Percentiles rank a stretch among this genome's conserved stretches.
Evolutionary conservation across 2,329 filamentous ascomycete genomes (phyloP).

Genomic region (Monosporascus sp.): DNA sequence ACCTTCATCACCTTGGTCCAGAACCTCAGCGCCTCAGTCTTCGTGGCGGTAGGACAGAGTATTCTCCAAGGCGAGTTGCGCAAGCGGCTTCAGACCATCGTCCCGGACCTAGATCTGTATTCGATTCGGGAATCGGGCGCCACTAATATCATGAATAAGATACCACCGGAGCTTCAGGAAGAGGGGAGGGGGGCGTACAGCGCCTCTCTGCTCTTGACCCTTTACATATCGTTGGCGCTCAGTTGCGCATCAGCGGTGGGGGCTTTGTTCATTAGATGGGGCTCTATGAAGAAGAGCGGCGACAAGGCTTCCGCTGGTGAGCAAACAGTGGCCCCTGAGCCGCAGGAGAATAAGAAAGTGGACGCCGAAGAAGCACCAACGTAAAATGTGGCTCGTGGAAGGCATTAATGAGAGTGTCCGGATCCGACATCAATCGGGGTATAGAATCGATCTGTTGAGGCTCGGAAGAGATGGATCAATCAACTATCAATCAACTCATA

Average conservation of each 20-base stretch:
- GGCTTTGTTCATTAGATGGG: background rate
- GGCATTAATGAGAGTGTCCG: too few species aligned
- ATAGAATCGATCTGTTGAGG: too few species aligned
- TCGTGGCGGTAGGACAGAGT: constrained; percentile 11
- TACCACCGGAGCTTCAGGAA: background rate
- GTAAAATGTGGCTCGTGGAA: background rate
- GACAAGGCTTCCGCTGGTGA: background rate
- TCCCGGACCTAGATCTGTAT: background rate
- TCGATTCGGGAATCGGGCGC: background rate
- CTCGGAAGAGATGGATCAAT: too few species aligned
- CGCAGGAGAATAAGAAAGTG: background rate
- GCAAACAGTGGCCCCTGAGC: background rate
- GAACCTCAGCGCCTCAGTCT: constrained; percentile 15
- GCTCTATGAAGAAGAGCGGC: background rate
- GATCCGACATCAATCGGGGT: too few species aligned
- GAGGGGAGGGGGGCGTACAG: background rate
- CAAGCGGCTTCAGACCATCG: background rate
- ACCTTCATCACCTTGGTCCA: constrained; percentile 12
- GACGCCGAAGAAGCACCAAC: background rate
- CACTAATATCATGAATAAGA: background rate
- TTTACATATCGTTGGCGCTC: background rate
- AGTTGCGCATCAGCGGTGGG: background rate
- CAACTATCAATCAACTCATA: too few species aligned
- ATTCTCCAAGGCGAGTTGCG: constrained; percentile 11
- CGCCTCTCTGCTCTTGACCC: background rate